phyloP scores from a whole-genome alignment of 2,329 filamentous ascomycete genomes.

The Talaromyces marneffei region DNA sequence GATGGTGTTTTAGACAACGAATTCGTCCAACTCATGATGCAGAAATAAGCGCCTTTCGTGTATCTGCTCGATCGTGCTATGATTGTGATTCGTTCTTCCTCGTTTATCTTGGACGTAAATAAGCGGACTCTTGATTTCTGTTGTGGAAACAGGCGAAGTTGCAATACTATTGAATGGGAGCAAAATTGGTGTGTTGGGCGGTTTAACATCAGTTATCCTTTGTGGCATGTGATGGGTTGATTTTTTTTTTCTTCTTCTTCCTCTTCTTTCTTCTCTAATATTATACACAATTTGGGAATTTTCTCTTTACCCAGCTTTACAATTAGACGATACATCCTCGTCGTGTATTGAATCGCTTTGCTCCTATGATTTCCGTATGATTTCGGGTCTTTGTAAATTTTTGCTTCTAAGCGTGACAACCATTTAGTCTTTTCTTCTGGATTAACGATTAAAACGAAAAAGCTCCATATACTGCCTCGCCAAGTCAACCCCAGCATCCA shows the following conservation, averaged over 20 bases:
- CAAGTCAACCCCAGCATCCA: slow-evolving; percentile 35
- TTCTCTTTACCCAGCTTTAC: background rate
- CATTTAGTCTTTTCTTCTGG: no score
- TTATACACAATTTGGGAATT: slow-evolving; percentile 1
- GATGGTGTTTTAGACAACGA: slow-evolving; percentile 65
- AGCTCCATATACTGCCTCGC: slow-evolving; percentile 44
- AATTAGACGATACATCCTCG: background rate
- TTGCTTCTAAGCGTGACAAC: no score
- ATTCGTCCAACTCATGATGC: slow-evolving; percentile 93
- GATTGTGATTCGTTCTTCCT: slow-evolving; percentile 21
- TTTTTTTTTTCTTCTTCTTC: background rate
- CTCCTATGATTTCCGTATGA: background rate
- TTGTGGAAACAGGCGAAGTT: background rate
- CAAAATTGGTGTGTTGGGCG: background rate
- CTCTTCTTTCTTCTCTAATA: background rate
- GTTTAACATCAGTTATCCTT: background rate
- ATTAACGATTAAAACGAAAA: slow-evolving; percentile 37
- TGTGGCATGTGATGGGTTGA: background rate
- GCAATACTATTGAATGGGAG: slow-evolving; percentile 1
- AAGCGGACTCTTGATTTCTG: slow-evolving; percentile 5
- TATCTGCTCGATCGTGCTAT: slow-evolving; percentile 20
- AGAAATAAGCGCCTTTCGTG: slow-evolving; percentile 61
- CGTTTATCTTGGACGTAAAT: slow-evolving; percentile 12
- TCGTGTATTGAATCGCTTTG: background rate
- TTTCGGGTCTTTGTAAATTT: background rate